Evolutionary conservation across 176 grass and related monocot genomes (phyloP).

Genomic region (Aechmea fasciata): DNA sequence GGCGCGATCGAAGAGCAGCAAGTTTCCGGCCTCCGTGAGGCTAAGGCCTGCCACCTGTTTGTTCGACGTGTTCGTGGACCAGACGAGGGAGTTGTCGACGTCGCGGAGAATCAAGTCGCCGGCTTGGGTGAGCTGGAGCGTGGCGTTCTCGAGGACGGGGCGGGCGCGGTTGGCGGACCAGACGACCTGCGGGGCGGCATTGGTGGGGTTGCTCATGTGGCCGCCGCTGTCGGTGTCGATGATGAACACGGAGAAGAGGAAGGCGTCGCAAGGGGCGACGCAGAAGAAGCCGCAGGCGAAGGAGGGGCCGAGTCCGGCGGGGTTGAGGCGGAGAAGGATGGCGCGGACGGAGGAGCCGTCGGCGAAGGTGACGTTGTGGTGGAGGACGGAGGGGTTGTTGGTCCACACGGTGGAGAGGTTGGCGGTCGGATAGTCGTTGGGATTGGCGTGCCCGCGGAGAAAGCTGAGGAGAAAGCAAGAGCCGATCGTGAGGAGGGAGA

Average conservation of each 20-base stretch:
- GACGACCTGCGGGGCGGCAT: slow-evolving; percentile 1
- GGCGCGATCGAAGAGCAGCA: slow-evolving; percentile 23
- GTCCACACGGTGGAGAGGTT: background rate
- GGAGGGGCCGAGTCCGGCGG: slow-evolving; percentile 4
- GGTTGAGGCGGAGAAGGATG: background rate
- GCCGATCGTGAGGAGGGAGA: no score
- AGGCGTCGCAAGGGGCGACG: slow-evolving; percentile 8
- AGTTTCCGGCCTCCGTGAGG: slow-evolving; percentile 21
- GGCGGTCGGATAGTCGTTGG: background rate
- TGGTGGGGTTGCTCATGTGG: background rate
- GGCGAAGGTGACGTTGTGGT: background rate
- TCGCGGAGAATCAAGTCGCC: slow-evolving; percentile 25
- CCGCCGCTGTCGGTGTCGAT: background rate
- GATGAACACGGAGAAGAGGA: slow-evolving; percentile 2
- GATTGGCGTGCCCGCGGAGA: background rate
- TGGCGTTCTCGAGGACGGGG: slow-evolving; percentile 37
- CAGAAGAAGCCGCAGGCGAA: slow-evolving; percentile 45
- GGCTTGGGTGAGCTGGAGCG: slow-evolving; percentile 18
- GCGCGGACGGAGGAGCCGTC: background rate
- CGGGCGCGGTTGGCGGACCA: slow-evolving; percentile 31
- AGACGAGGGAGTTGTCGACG: slow-evolving; percentile 23
- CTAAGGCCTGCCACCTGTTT: slow-evolving; percentile 20
- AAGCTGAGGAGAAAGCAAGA: slow-evolving; percentile 7
- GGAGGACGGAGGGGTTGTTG: background rate
- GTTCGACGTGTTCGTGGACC: slow-evolving; percentile 11